Evolutionary conservation across 2,329 filamentous ascomycete genomes (phyloP), one percentile per base, ranked within the genome.

Genomic region (Zalaria obscura): DNA sequence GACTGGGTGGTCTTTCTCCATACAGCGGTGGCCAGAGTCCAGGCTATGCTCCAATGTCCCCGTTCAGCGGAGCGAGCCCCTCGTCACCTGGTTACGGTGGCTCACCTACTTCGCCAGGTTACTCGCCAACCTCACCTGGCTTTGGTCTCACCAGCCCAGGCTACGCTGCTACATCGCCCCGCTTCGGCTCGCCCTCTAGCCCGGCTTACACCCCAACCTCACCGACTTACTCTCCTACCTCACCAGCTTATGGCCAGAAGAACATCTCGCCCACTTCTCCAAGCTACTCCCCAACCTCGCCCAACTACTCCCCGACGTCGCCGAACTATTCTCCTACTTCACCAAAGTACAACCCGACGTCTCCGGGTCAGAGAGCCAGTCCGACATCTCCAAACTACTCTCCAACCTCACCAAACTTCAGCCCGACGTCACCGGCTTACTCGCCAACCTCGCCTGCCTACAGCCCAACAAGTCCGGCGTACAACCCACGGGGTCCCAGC

Each of bases 241-340:
- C 63, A 11, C 58, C 57, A 27, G 50, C 53, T n/a, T 60, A 55
- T 45, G 47, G 47, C 42, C 48, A 48, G 40, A 46, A 45, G 10
- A 53, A 50, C 7, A 68, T 68, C 63, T 85, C 83, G 35, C 84
- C 85, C 3, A 86, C 83, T 0, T 89, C 83, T 38, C 83, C 67
- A 61, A 80, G 63, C 56, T 76, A 57, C 66, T 76, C 45, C 65
- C 64, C 62, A 28, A 63, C 63, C 2, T 83, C 82, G 59, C 73
- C 83, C 50, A 73, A 73, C 55, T 83, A 83, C 61, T 88, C 83
- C 36, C 78, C 85, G 35, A 75, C 76, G 45, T 73, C 59, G 5
- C 66, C 64, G 37, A 56, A 54, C 31, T 64, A 62, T 48, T 72
- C 69, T 43, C 69, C 69, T 4, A 70, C 67, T 2, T 54, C 51